A percentile compares a stretch with the other conserved stretches of the same genome.
These are phyloP conservation scores for Epichloe baconii DNA, from an alignment of 2,329 filamentous ascomycete species.

Conservation along the genomic window DNA sequence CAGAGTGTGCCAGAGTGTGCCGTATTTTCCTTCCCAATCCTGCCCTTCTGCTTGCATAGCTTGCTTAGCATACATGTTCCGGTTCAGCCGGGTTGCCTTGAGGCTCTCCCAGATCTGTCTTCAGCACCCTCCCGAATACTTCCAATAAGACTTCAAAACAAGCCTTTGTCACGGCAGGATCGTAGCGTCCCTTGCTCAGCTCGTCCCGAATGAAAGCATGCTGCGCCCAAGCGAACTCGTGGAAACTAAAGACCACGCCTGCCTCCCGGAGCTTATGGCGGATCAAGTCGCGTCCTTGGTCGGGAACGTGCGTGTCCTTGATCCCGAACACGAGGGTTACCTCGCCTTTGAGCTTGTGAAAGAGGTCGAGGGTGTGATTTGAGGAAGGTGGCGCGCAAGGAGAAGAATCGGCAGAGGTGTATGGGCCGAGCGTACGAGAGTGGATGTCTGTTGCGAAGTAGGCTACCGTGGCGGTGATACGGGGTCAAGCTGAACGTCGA, in stretches of 20 bases:
- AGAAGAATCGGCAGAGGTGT: conserved; percentile 34
- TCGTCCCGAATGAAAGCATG: conserved; percentile 93
- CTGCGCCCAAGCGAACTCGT: conserved; percentile 87
- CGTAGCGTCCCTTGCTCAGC: conserved; percentile 84
- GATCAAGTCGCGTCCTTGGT: conserved; percentile 71
- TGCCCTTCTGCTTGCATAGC: too few species aligned
- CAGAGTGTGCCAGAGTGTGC: too few species aligned
- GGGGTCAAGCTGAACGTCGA: conserved; percentile 45
- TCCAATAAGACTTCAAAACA: conserved; percentile 88
- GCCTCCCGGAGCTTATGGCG: conserved; percentile 67
- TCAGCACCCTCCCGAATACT: conserved; percentile 66
- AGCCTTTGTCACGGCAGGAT: conserved; percentile 71
- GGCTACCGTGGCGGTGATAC: conserved; percentile 65
- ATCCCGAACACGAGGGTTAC: conserved; percentile 85
- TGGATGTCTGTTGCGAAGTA: conserved; percentile 95
- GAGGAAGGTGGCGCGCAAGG: conserved; percentile 23
- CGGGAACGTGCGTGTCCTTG: conserved; percentile 79
- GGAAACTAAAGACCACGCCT: conserved; percentile 64
- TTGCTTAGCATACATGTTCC: conserved; percentile 55
- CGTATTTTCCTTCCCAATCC: too few species aligned
- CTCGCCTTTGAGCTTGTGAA: conserved; percentile 65
- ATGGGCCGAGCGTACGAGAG: conserved; percentile 57
- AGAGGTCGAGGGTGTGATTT: conserved; percentile 38
- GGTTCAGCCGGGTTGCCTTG: conserved; percentile 48
- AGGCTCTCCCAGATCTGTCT: conserved; percentile 61